Conservation (phyloP, 306 rosid genomes). For the Trifolium dubium region DNA sequence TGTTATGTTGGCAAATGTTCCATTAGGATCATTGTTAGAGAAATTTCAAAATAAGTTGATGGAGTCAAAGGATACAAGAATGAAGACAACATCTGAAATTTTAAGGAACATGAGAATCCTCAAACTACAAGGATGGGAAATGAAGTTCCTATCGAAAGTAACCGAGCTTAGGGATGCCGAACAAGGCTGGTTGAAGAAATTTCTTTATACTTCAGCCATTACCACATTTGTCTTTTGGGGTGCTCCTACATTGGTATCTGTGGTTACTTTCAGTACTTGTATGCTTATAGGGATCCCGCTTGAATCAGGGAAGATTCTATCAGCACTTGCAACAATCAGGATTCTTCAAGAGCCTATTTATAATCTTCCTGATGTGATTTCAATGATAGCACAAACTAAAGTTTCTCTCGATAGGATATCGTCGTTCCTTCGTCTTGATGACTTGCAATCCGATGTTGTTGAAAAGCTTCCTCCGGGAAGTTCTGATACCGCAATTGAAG, state of each 20-base stretch:
- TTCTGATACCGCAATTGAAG: conserved; percentile 50
- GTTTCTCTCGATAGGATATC: conserved; percentile 62
- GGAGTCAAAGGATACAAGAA: conserved; percentile 63
- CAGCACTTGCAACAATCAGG: conserved; percentile 59
- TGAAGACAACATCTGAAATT: conserved; percentile 64
- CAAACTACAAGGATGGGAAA: conserved; percentile 76
- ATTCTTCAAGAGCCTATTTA: conserved; percentile 58
- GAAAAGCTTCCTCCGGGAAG: conserved; percentile 53
- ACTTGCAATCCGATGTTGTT: conserved; percentile 46
- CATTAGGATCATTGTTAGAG: conserved; percentile 53
- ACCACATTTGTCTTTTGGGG: conserved; percentile 51
- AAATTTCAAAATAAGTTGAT: conserved; percentile 56
- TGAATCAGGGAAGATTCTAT: conserved; percentile 61
- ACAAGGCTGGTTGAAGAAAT: conserved; percentile 55
- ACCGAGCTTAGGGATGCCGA: conserved; percentile 50
- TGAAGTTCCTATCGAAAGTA: conserved; percentile 59
- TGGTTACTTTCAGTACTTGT: conserved; percentile 57
- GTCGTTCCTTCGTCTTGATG: conserved; percentile 56
- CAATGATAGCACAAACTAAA: conserved; percentile 56
- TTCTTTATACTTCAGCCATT: conserved; percentile 41
- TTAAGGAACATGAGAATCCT: conserved; percentile 69
- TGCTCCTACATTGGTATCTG: conserved; percentile 62
- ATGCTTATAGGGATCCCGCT: conserved; percentile 56
- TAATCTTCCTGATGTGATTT: conserved; percentile 51
- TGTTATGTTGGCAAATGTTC: conserved; percentile 58